Conservation (phyloP, 2,329 filamentous ascomycete species). For the Calonectria montana region DNA sequence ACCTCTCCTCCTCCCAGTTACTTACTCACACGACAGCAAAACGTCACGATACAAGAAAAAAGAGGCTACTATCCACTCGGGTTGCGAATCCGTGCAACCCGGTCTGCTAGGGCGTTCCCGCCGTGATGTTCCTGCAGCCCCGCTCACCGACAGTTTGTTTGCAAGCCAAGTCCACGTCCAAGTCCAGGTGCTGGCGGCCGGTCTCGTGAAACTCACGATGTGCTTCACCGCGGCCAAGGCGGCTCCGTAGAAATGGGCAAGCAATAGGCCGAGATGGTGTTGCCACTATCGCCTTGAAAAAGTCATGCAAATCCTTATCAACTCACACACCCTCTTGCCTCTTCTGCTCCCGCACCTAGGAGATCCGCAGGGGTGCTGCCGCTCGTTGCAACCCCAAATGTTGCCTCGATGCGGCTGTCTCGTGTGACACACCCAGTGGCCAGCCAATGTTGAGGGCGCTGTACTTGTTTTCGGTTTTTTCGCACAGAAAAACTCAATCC, state of each 20-base stretch:
- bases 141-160: constrained; percentile 41
- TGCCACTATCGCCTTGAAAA: background rate
- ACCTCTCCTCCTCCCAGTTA: background rate
- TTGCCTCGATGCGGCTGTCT: constrained; percentile 14
- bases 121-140: constrained; percentile 42
- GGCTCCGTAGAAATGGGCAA: constrained; percentile 8
- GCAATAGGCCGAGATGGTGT: constrained; percentile 17
- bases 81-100: constrained; percentile 33
- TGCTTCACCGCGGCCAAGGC: constrained; percentile 13
- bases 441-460: background rate
- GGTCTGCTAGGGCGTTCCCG: constrained; percentile 33
- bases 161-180: constrained; percentile 4
- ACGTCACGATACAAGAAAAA: constrained; percentile 3
- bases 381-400: constrained; percentile 9
- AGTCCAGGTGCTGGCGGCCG: background rate
- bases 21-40: background rate
- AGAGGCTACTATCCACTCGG: constrained; percentile 27
- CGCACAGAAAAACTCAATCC: constrained; percentile 3
- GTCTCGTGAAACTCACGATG: constrained; percentile 13
- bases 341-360: background rate
- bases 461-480: background rate
- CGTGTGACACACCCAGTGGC: constrained; percentile 22
- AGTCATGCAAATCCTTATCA: constrained; percentile 7
- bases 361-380: constrained; percentile 14
- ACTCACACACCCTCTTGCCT: constrained; percentile 22